Base-by-base conservation (phyloP, 345 rosid species). In the Gossypium bickii region DNA sequence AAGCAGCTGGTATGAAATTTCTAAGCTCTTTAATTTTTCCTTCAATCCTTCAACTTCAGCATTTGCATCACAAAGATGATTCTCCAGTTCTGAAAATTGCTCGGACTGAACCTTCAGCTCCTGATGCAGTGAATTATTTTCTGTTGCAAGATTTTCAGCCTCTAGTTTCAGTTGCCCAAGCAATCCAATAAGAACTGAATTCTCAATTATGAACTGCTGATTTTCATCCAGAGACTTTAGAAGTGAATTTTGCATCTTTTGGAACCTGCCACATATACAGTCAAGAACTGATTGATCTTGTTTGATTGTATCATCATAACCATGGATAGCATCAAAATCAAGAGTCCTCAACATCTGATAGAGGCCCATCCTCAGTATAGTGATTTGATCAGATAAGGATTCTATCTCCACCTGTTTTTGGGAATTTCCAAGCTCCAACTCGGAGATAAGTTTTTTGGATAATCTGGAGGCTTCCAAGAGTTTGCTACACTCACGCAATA, bases 141-240 rank as follows among this genome's bases (percentile, higher is more conserved):
- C 85, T 53, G 83, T 47, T 72, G 80, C 85, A 72, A 89, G 83
- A 82, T 77, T 76, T 20, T 77, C 81, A 66, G 86, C 86, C 80
- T 93, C 97, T 73, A 78, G 79, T 76, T 89, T 86, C 72, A 85
- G 85, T 83, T 87, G 88, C 82, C 80, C 79, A 79, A 95, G 83
- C 80, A 90, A 79, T 38, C 88, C 84, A 78, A 81, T 77, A 71
- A 93, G 87, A 78, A 91, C 85, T 13, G 85, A 78, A 29, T 29
- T 29, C 38, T 29, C 38, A 29, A 29, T 29, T 29, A 29, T 29
- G 38, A 4, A 29, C 38, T 29, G 38, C 38, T 29, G 5, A 29
- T 29, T 29, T 29, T 29, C 38, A 4, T 29, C 38, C 6, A 29
- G 80, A 78, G 78, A 74, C 78, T 77, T 79, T 22, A 79, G 75